phyloP scores from a whole-genome alignment of 805 yeast genomes.

The Candida maris region DNA sequence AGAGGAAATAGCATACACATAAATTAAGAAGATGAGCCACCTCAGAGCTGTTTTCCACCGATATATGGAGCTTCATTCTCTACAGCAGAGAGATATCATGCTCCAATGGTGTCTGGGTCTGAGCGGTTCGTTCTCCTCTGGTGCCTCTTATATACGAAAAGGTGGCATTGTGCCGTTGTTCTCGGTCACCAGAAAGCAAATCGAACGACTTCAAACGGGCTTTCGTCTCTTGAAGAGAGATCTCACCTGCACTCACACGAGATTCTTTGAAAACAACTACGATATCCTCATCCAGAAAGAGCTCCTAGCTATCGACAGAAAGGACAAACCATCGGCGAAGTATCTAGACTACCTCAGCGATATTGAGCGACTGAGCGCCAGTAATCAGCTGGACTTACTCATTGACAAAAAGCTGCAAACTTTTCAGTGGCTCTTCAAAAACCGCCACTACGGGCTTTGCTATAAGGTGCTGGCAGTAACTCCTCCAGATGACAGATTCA shows the following conservation, averaged over 20 bases:
- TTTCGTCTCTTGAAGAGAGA: conserved; percentile 15
- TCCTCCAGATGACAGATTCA: conserved; percentile 7
- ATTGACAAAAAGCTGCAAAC: conserved; percentile 11
- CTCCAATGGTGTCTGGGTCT: conserved; percentile 26
- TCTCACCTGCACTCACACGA: conserved; percentile 20
- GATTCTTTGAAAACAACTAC: conserved; percentile 25
- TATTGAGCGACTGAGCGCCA: neutral
- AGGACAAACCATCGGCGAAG: conserved; percentile 5
- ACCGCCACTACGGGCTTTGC: conserved; percentile 14
- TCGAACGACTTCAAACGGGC: conserved; percentile 7
- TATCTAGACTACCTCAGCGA: conserved; percentile 1
- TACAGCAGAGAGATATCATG: conserved; percentile 26
- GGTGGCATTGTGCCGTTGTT: conserved; percentile 14
- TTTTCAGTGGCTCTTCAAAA: conserved; percentile 22
- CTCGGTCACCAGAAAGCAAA: conserved; percentile 4
- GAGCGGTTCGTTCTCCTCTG: conserved; percentile 3
- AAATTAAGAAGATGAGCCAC: conserved; percentile 25
- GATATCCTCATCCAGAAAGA: conserved; percentile 15
- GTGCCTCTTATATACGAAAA: conserved; percentile 5
- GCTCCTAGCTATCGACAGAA: neutral
- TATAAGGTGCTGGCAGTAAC: conserved; percentile 7
- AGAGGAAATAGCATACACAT: no score
- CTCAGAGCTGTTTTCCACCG: conserved; percentile 24
- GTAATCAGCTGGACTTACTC: neutral
- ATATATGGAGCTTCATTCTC: conserved; percentile 21